phyloP scores from a whole-genome alignment of 441 rosid species.

The Eruca vesicaria region DNA sequence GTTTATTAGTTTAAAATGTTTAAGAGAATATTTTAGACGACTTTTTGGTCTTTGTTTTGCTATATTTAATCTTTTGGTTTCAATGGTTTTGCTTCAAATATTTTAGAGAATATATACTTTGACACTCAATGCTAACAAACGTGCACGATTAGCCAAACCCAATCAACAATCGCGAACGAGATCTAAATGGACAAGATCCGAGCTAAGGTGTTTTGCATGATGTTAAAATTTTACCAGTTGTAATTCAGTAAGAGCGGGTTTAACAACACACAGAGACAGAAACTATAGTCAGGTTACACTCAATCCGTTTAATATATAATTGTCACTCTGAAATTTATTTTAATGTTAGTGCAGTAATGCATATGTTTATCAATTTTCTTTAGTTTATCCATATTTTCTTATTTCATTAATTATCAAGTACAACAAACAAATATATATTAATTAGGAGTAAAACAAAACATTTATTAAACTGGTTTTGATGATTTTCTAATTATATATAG shows the following conservation, averaged over 20 bases:
- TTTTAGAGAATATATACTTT: too few species aligned
- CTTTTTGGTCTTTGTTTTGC: slow-evolving; percentile 14
- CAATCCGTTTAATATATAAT: neutral
- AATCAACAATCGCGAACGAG: neutral
- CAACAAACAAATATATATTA: too few species aligned
- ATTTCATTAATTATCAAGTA: too few species aligned
- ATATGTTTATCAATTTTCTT: too few species aligned
- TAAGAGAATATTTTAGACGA: neutral
- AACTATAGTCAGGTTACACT: too few species aligned
- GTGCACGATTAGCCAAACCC: neutral
- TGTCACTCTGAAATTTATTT: too few species aligned
- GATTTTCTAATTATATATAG: neutral
- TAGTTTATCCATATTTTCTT: too few species aligned
- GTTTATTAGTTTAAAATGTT: too few species aligned
- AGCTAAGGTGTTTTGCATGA: neutral
- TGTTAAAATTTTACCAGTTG: neutral
- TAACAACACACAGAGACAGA: neutral
- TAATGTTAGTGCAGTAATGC: too few species aligned
- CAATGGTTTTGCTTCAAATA: neutral
- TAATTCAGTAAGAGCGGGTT: neutral
- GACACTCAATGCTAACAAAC: neutral
- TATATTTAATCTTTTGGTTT: slow-evolving; percentile 1
- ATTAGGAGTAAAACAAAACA: neutral
- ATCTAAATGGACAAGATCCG: neutral
- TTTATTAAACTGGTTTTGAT: neutral